Percentiles rank a stretch among this genome's conserved stretches.
These are phyloP conservation scores for Botrytis hyacinthi DNA, from an alignment of 2,329 filamentous ascomycete genomes.

Conservation along the genomic window DNA sequence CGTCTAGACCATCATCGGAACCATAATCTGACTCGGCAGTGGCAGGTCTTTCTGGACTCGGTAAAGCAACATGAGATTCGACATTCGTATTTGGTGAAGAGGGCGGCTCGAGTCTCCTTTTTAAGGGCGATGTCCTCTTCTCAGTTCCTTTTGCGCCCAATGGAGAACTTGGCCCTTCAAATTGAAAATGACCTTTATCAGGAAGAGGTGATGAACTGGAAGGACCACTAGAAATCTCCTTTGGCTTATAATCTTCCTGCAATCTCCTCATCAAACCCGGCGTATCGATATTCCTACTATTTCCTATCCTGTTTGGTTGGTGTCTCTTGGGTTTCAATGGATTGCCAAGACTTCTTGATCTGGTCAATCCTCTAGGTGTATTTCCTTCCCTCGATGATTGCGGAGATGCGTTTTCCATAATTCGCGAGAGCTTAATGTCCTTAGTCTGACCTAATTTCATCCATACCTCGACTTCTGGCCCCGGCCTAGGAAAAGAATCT, in stretches of 20 bases:
- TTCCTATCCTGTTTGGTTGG: slow-evolving; percentile 59
- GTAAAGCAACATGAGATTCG: not conserved
- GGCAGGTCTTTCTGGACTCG: slow-evolving; percentile 2
- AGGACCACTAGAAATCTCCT: slow-evolving; percentile 31
- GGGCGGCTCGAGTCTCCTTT: not conserved
- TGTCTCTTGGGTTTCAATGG: slow-evolving; percentile 54
- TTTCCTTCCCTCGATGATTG: slow-evolving; percentile 50
- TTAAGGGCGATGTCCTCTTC: slow-evolving; percentile 8
- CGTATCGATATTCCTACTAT: slow-evolving; percentile 36
- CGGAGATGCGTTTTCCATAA: slow-evolving; percentile 70
- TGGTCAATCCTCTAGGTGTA: slow-evolving; percentile 23
- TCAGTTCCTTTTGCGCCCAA: not conserved
- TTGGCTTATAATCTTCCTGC: slow-evolving; percentile 46
- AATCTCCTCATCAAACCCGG: slow-evolving; percentile 66
- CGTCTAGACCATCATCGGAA: slow-evolving; percentile 19
- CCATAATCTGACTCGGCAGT: slow-evolving; percentile 19
- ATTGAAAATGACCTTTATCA: slow-evolving; percentile 4
- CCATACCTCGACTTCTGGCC: slow-evolving; percentile 75
- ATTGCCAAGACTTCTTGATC: slow-evolving; percentile 19
- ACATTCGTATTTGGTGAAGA: not conserved
- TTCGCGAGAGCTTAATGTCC: slow-evolving; percentile 52
- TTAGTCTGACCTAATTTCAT: slow-evolving; percentile 63
- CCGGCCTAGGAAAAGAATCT: slow-evolving; percentile 54
- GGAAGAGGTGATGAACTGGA: slow-evolving; percentile 42
- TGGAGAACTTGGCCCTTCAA: slow-evolving; percentile 9